Base-by-base conservation (phyloP, 1,139 yeast species). In the Kodamaea derodonti region DNA sequence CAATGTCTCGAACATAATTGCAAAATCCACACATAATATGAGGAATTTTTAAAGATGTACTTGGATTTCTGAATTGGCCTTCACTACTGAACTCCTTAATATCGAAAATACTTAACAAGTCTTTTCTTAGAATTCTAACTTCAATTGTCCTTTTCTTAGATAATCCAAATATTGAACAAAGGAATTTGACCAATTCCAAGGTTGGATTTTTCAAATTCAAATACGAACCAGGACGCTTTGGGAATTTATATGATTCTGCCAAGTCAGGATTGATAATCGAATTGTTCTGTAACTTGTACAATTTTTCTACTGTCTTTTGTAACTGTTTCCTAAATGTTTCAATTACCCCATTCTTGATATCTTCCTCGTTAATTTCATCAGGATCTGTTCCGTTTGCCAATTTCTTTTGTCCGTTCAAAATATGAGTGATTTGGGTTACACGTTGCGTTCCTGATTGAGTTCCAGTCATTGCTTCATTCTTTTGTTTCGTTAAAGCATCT, bases 1-100 rank as follows among this genome's bases (percentile, higher is more conserved):
- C 97, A 32, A 92, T 65, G 47, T 86, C 95, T 27, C 81, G 68
- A 24, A 81, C 75, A 46, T 65, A 74, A 45, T 80, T 81, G 60
- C 99, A 94, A 48, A 82, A 74, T 39, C 78, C 84, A 63, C 98
- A 92, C 11, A 84, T 68, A 4, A 87, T 72, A 34, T 81, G 81
- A 3, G 84, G 75, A 3, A 92, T 58, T 27, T 71, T 64, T 42
- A 92, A 66, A 0, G 86, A 74, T 0, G 84, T 69, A 38, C 94
- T 75, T 8, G 97, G 97, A 50, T 87, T 78, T 27, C 56, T 58
- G 58, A 90, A 90, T n/a, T 65, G 65, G 1, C 94, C 88, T 38
- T 80, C 87, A 8, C 72, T 72, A 46, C 88, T 81, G 58, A 92
- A 94, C 54, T 92, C 98, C 42, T 84, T 78, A 31, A 90, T 72